phyloP scores from a whole-genome alignment of 2,329 filamentous ascomycete species.

The Trichothecium roseum region DNA sequence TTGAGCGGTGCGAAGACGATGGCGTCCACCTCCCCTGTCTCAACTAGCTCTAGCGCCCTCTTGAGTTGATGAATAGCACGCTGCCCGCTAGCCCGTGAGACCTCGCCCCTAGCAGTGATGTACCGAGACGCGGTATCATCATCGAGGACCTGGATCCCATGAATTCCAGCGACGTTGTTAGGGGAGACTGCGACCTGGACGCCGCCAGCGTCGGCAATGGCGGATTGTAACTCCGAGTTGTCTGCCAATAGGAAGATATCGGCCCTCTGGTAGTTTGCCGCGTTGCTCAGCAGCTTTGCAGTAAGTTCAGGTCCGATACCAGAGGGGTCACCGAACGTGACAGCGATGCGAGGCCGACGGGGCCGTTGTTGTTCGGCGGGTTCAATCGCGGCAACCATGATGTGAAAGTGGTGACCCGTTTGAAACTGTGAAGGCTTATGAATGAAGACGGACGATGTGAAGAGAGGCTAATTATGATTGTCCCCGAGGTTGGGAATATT shows the following conservation, averaged over 20 bases:
- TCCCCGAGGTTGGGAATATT: too few relatives aligned
- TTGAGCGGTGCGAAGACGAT: conserved; percentile 22
- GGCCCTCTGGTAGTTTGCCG: conserved; percentile 13
- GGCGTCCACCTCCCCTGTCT: conserved; percentile 15
- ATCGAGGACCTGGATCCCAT: conserved; percentile 16
- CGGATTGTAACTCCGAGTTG: conserved; percentile 13
- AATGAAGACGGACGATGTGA: too few relatives aligned
- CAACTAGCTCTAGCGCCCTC: conserved; percentile 14
- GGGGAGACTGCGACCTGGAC: conserved; percentile 7
- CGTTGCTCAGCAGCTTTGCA: conserved; percentile 19
- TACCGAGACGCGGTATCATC: conserved; percentile 12
- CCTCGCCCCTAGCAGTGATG: conserved; percentile 7
- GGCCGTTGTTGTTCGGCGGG: not conserved
- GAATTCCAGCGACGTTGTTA: conserved; percentile 5
- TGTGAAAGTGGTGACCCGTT: too few relatives aligned
- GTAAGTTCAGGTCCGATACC: conserved; percentile 19
- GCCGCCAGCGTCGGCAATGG: conserved; percentile 12
- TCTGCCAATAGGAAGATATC: conserved; percentile 19
- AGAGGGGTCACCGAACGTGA: conserved; percentile 19
- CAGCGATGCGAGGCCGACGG: conserved; percentile 15
- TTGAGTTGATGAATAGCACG: conserved; percentile 16
- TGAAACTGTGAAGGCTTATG: too few relatives aligned
- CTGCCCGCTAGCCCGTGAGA: conserved; percentile 14
- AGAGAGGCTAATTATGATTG: too few relatives aligned
- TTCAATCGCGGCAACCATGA: conserved; percentile 4